Evolutionary conservation across 306 rosid genomes (phyloP), one percentile per base, ranked within the genome.

Genomic region (Cucurbita ficifolia): DNA sequence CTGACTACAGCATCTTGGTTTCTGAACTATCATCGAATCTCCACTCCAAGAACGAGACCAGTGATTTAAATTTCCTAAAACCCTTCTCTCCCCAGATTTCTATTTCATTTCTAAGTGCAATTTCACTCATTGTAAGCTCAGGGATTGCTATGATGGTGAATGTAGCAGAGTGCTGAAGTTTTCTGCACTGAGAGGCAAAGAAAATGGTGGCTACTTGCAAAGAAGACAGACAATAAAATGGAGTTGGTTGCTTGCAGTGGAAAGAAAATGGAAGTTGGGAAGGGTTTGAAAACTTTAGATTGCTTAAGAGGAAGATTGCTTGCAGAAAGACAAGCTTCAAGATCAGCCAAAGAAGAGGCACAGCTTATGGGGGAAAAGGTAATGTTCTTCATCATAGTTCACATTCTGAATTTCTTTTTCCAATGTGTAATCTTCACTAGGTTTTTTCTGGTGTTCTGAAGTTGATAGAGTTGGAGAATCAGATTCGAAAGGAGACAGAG

Each of bases 301-400:
- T 88, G 89, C 77, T 83, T 93, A 16, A 88, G 98, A 85, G 97
- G 98, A 76, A 88, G 96, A 75, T 88, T 93, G 52, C 83, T 88
- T 11, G 94, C 96, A 67, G 97, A 93, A 75, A 93, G 98, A 77
- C 94, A 87, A 50, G 92, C 90, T 78, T 93, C 98, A 73, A 93
- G 72, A 81, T 57, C 75, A 33, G 98, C 98, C 24, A 93, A 87
- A 51, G 85, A 83, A 36, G 79, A 83, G 74, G 88, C 81, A 42
- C 87, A 88, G 70, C 50, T 79, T 72, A 75, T 87, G 87, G 90
- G 51, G 60, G 75, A 79, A 49, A 90, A 85, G 92, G 98, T 92
- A 77, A 56, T 11, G 13, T 48, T 74, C 67, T 40, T 22, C 8
- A 40, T 49, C 29, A 33, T 64, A 67, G 46, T 24, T 62, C 73